phyloP scores from a whole-genome alignment of 2,329 filamentous ascomycete species.

The Sphaerulina musiva region DNA sequence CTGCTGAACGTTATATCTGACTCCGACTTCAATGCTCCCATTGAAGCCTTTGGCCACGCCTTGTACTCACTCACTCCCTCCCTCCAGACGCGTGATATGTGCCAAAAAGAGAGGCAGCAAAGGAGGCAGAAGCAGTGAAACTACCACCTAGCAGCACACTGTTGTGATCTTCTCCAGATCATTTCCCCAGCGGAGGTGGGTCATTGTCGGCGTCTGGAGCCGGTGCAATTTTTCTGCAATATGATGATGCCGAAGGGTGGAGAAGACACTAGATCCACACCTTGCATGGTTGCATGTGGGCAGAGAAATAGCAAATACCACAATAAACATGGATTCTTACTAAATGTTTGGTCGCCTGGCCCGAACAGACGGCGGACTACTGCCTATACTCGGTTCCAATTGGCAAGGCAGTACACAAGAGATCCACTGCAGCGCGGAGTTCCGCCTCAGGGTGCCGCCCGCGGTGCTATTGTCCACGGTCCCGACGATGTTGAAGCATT shows the following conservation, averaged over 20 bases:
- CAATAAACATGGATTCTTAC: constrained; percentile 3
- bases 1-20: no score
- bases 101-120: no score
- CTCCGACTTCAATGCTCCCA: no score
- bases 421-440: not conserved
- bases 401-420: not conserved
- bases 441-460: not conserved
- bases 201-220: not conserved
- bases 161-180: not conserved
- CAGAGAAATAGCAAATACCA: not conserved
- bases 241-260: constrained; percentile 14
- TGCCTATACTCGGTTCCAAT: no score
- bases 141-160: not conserved
- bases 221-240: constrained; percentile 7
- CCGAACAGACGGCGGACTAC: no score
- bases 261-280: not conserved
- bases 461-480: not conserved
- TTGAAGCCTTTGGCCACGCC: no score
- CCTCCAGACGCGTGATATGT: no score
- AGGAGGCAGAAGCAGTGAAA: not conserved
- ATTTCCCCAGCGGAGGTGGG: constrained; percentile 4
- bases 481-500: not conserved
- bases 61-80: no score
- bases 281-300: not conserved
- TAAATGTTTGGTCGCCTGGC: not conserved